Percentiles rank a stretch among this genome's conserved stretches.
Conservation (phyloP, 106 monocot species). For the Phalaenopsis aphrodite region DNA sequence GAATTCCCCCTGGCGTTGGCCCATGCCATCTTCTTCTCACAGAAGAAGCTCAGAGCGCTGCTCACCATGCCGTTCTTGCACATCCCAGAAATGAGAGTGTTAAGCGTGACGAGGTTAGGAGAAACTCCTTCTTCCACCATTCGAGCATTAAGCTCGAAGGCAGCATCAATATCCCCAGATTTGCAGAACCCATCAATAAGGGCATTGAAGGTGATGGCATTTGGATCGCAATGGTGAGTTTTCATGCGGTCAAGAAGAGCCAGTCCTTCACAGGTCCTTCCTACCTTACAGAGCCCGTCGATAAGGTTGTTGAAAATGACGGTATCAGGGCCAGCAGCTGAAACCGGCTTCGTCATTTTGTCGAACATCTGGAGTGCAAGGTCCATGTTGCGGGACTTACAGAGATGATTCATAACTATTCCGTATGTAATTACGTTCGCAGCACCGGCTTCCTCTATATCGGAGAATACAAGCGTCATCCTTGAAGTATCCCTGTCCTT, state of each 20-base stretch:
- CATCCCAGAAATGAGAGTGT: constrained; percentile 56
- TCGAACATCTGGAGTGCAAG: constrained; percentile 57
- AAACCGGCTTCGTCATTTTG: constrained; percentile 29
- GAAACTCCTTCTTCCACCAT: constrained; percentile 47
- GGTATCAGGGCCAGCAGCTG: constrained; percentile 26
- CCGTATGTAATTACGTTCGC: constrained; percentile 31
- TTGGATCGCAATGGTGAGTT: constrained; percentile 18
- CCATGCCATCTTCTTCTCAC: constrained; percentile 19
- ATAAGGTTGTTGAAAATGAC: constrained; percentile 52
- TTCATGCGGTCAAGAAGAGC: constrained; percentile 39
- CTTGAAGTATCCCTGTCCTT: constrained; percentile 27
- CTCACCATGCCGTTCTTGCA: constrained; percentile 45
- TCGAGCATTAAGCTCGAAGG: constrained; percentile 24
- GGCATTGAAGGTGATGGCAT: constrained; percentile 49
- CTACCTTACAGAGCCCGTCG: constrained; percentile 65
- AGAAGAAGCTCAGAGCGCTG: constrained; percentile 58
- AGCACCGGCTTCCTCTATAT: constrained; percentile 44
- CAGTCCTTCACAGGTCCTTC: constrained; percentile 36
- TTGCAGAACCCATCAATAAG: constrained; percentile 71
- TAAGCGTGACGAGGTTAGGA: constrained; percentile 54
- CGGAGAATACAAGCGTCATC: constrained; percentile 44
- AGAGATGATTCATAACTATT: constrained; percentile 55
- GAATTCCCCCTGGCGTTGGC: constrained; percentile 37
- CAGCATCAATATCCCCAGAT: constrained; percentile 32
- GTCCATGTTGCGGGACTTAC: constrained; percentile 38